phyloP scores from a whole-genome alignment of 495 filamentous ascomycete genomes.

The Massariosphaeria phaeospora region DNA sequence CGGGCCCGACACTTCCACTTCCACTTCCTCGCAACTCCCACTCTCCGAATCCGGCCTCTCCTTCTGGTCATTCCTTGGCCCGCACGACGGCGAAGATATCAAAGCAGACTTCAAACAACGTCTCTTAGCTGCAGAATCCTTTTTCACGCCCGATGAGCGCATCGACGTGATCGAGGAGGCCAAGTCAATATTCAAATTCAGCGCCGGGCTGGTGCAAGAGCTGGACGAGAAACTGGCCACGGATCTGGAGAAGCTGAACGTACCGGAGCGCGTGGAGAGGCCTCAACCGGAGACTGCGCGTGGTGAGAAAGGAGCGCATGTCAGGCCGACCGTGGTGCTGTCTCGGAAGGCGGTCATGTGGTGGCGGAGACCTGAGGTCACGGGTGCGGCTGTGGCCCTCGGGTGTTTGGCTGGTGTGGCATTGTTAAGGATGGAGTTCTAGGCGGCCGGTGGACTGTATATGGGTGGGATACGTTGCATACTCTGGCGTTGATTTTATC shows the following conservation, averaged over 20 bases:
- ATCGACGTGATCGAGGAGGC: slow-evolving; percentile 49
- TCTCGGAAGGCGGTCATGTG: slow-evolving; percentile 10
- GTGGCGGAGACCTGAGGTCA: slow-evolving; percentile 22
- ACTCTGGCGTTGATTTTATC: too few relatives aligned
- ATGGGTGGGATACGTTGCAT: too few relatives aligned
- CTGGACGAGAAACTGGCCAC: slow-evolving; percentile 35
- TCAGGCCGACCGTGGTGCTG: not conserved
- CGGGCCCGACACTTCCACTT: not conserved
- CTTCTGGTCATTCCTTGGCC: slow-evolving; percentile 38
- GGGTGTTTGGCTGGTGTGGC: slow-evolving; percentile 21
- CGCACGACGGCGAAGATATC: slow-evolving; percentile 42
- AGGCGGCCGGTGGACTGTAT: too few relatives aligned
- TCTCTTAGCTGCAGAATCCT: slow-evolving; percentile 39
- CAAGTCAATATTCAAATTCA: slow-evolving; percentile 42
- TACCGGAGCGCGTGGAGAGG: slow-evolving; percentile 4
- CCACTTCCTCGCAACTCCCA: not conserved
- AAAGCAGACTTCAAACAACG: slow-evolving; percentile 42
- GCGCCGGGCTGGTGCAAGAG: slow-evolving; percentile 41
- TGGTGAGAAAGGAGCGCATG: not conserved
- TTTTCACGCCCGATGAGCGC: slow-evolving; percentile 44
- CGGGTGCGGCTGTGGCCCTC: slow-evolving; percentile 15
- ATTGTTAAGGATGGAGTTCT: slow-evolving; percentile 11
- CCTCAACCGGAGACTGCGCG: slow-evolving; percentile 1
- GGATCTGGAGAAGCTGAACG: slow-evolving; percentile 3
- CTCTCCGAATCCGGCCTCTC: slow-evolving; percentile 24